Percentiles rank a stretch among this genome's conserved stretches.
Evolutionary conservation across 1,284 basidiomycete genomes (phyloP).

Genomic region (Stereum hirsutum): DNA sequence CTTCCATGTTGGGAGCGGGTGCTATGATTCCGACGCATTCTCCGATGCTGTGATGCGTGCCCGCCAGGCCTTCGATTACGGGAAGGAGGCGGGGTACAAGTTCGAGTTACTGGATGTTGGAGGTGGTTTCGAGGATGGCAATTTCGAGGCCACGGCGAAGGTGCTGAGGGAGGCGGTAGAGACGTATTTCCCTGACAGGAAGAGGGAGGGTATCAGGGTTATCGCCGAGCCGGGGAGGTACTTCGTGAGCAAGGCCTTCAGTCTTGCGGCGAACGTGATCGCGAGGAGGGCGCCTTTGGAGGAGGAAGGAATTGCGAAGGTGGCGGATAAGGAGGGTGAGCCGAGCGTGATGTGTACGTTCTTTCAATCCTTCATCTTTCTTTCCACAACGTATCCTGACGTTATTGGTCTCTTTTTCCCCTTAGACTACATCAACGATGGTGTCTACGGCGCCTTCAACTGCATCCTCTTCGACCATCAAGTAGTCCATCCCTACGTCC

Average conservation of each 20-base stretch:
- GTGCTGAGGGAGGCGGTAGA: slow-evolving; percentile 72
- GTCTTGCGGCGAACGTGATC: slow-evolving; percentile 90
- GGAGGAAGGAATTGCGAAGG: slow-evolving; percentile 22
- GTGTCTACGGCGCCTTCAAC: slow-evolving; percentile 98
- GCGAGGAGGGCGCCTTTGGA: slow-evolving; percentile 65
- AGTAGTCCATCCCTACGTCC: slow-evolving; percentile 61
- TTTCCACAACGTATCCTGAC: slow-evolving; percentile 6
- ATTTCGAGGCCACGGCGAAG: slow-evolving; percentile 77
- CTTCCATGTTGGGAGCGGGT: slow-evolving; percentile 98
- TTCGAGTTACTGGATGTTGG: slow-evolving; percentile 90
- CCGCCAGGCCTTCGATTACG: slow-evolving; percentile 84
- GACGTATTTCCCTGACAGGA: slow-evolving; percentile 78
- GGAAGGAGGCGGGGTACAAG: slow-evolving; percentile 68
- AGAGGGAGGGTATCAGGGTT: slow-evolving; percentile 62
- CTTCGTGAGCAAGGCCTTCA: slow-evolving; percentile 91
- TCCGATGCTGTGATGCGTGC: slow-evolving; percentile 86
- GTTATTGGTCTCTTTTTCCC: slow-evolving; percentile 10
- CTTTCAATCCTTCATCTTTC: no score
- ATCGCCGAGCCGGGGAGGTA: slow-evolving; percentile 97
- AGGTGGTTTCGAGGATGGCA: slow-evolving; percentile 90
- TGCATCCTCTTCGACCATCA: slow-evolving; percentile 79
- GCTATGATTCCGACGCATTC: slow-evolving; percentile 88
- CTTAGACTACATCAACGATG: slow-evolving; percentile 94
- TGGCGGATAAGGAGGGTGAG: slow-evolving; percentile 32
- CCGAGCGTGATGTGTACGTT: slow-evolving; percentile 80